Conservation (phyloP, 139 green algal genomes). For the Pleodorina starrii region DNA sequence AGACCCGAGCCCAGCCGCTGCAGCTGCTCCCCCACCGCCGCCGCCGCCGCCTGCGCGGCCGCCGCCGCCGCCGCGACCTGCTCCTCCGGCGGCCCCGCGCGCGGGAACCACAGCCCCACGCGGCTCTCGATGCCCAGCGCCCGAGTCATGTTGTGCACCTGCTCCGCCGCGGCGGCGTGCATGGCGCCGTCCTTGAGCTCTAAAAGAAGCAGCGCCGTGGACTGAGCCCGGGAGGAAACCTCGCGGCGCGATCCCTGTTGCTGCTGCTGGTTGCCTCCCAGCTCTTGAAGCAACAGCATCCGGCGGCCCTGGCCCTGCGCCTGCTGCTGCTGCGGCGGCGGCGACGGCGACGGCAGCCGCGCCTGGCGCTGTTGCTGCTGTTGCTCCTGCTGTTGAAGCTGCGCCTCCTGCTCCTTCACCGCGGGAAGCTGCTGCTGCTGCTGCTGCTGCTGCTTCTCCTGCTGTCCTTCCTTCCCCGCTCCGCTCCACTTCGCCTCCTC, state of each 20-base stretch:
- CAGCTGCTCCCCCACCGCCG: background rate
- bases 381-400: background rate
- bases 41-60: background rate
- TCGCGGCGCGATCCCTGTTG: background rate
- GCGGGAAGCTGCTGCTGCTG: background rate
- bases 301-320: background rate
- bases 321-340: background rate
- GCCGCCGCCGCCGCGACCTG: background rate
- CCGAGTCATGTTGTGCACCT: background rate
- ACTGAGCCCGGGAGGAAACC: background rate
- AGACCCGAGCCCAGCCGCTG: background rate
- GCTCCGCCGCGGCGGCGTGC: background rate
- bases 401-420: background rate
- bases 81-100: background rate
- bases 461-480: background rate
- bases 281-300: background rate
- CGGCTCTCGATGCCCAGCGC: background rate
- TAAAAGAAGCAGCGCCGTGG: background rate
- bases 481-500: background rate
- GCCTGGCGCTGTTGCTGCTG: background rate
- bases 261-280: background rate
- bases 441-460: background rate
- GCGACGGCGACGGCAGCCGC: background rate
- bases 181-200: slow-evolving; percentile 35
- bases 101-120: slow-evolving; percentile 19